phyloP scores from a whole-genome alignment of 1,139 yeast species.

The Taphrina sp. region DNA sequence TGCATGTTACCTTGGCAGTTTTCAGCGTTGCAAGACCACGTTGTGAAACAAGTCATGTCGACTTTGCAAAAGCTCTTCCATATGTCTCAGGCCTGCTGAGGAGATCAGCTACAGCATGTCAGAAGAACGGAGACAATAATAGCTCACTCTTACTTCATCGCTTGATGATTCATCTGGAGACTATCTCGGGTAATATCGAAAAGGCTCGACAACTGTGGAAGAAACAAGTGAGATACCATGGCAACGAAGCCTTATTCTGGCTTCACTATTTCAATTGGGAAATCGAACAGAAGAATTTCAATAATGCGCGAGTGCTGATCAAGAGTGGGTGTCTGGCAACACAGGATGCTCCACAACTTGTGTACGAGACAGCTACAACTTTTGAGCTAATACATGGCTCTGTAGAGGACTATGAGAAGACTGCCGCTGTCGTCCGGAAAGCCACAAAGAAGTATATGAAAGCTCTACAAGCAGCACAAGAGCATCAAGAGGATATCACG shows the following conservation, averaged over 20 bases:
- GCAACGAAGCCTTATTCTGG: constrained; percentile 53
- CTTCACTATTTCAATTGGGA: constrained; percentile 50
- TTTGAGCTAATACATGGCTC: constrained; percentile 49
- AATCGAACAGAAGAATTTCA: constrained; percentile 41
- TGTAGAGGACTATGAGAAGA: constrained; percentile 40
- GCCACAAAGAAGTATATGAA: neutral
- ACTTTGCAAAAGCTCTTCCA: neutral
- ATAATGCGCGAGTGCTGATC: constrained; percentile 41
- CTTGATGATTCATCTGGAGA: constrained; percentile 18
- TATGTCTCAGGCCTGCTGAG: neutral
- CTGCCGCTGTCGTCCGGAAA: constrained; percentile 37
- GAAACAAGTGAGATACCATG: constrained; percentile 43
- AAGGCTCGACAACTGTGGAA: constrained; percentile 44
- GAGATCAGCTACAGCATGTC: constrained; percentile 1
- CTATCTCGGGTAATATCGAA: constrained; percentile 30
- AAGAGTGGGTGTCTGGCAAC: constrained; percentile 42
- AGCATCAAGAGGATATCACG: neutral
- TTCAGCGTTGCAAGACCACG: neutral
- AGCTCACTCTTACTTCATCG: constrained; percentile 14
- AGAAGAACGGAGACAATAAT: no score
- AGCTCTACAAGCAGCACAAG: neutral
- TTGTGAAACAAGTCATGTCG: neutral
- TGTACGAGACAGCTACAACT: constrained; percentile 51
- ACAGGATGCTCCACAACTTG: constrained; percentile 55
- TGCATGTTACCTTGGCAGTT: neutral